A percentile compares a stretch with the other conserved stretches of the same genome.
Evolutionary conservation across 805 yeast species (phyloP).

Genomic region (Pichia paraexigua): DNA sequence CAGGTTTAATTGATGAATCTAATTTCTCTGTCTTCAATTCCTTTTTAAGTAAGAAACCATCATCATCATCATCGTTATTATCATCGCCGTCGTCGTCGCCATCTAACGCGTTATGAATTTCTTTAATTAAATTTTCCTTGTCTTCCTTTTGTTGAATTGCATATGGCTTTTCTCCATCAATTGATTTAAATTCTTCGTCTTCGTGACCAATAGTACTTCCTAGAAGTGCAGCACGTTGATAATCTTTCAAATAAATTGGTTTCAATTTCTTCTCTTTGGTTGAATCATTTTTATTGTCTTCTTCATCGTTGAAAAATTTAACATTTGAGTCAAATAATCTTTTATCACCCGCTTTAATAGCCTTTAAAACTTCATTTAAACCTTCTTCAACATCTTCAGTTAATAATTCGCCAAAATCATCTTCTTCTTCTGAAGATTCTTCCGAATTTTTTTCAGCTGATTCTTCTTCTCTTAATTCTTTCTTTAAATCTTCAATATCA

Average conservation of each 20-base stretch:
- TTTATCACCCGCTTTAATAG: conserved; percentile 63
- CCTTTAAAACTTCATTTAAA: conserved; percentile 59
- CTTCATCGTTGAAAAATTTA: conserved; percentile 65
- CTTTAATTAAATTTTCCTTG: conserved; percentile 61
- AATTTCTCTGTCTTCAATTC: conserved; percentile 28
- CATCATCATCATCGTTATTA: conserved; percentile 32
- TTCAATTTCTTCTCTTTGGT: conserved; percentile 38
- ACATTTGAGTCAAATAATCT: conserved; percentile 57
- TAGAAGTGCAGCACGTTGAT: conserved; percentile 78
- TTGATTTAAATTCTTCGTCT: conserved; percentile 46
- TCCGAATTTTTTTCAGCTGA: conserved; percentile 14
- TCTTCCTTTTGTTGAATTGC: conserved; percentile 71
- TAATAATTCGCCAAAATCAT: conserved; percentile 80
- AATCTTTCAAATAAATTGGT: conserved; percentile 86
- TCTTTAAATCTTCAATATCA: conserved; percentile 12
- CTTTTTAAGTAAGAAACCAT: conserved; percentile 53
- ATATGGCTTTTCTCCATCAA: conserved; percentile 57
- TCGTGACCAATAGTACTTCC: conserved; percentile 50
- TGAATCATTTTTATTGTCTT: conserved; percentile 47
- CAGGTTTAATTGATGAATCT: conserved; percentile 14
- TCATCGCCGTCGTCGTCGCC: conserved; percentile 41
- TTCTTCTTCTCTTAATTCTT: conserved; percentile 19
- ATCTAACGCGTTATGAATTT: conserved; percentile 63
- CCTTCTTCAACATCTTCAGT: conserved; percentile 83
- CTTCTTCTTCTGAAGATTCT: conserved; percentile 61